A percentile compares a stretch with the other conserved stretches of the same genome.
Evolutionary conservation across 108 stramenopile species (phyloP).

Genomic region (Chaetoceros muelleri): DNA sequence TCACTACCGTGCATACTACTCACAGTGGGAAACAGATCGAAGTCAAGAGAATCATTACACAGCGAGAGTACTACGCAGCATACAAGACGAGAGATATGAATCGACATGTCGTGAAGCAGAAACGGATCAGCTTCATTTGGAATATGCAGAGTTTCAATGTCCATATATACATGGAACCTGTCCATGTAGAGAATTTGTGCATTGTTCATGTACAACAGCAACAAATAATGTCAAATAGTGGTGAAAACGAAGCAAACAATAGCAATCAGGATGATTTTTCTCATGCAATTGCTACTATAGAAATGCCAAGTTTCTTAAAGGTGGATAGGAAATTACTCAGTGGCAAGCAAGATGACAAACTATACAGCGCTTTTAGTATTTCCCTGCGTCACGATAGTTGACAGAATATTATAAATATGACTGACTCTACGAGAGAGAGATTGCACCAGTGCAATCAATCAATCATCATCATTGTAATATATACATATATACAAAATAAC

Average conservation of each 20-base stretch:
- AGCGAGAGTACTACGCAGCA: constrained; percentile 56
- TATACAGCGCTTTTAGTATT: constrained; percentile 38
- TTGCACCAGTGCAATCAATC: too few species aligned
- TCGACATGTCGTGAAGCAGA: constrained; percentile 64
- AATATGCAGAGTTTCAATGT: constrained; percentile 62
- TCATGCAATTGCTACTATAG: too few species aligned
- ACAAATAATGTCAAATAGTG: background rate
- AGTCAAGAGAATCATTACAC: constrained; percentile 65
- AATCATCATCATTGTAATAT: too few species aligned
- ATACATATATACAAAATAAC: too few species aligned
- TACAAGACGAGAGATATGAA: constrained; percentile 45
- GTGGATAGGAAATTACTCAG: constrained; percentile 27
- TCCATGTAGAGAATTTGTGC: constrained; percentile 29
- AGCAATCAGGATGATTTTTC: constrained; percentile 15
- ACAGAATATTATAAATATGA: too few species aligned
- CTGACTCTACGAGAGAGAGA: too few species aligned
- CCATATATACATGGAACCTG: constrained; percentile 53
- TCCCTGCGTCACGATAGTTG: constrained; percentile 16
- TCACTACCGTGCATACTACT: constrained; percentile 50
- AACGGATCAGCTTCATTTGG: constrained; percentile 69
- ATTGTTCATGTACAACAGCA: constrained; percentile 70
- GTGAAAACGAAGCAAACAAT: constrained; percentile 13
- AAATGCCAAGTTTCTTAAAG: constrained; percentile 62
- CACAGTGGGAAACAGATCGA: constrained; percentile 54
- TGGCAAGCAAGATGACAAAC: constrained; percentile 29